These are phyloP conservation scores for Tetrapisispora taiwanensis DNA, from an alignment of 805 yeast species.

Conservation along the genomic window DNA sequence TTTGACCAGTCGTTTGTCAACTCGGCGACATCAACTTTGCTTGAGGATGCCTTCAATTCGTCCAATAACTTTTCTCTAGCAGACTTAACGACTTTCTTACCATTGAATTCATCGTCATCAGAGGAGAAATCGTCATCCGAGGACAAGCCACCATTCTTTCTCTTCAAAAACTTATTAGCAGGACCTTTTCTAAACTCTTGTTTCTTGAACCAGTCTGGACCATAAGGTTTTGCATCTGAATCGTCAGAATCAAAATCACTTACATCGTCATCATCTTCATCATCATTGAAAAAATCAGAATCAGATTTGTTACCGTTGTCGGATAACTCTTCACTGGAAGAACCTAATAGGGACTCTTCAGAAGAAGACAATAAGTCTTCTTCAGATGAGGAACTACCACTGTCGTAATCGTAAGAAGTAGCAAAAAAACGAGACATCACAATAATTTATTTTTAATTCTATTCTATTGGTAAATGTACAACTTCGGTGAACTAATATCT, in stretches of 20 bases:
- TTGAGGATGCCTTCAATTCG: constrained; percentile 62
- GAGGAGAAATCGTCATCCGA: constrained; percentile 35
- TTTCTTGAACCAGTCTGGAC: constrained; percentile 38
- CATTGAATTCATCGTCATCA: constrained; percentile 39
- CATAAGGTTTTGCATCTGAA: constrained; percentile 33
- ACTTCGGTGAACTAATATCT: too few relatives aligned
- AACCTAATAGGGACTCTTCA: constrained; percentile 25
- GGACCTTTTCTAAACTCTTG: constrained; percentile 31
- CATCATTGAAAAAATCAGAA: constrained; percentile 29
- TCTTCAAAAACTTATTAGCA: constrained; percentile 28
- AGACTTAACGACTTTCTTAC: constrained; percentile 77
- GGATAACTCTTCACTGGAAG: constrained; percentile 24
- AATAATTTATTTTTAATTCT: not conserved
- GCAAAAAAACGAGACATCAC: constrained; percentile 81
- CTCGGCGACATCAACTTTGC: constrained; percentile 57
- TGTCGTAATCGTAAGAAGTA: constrained; percentile 41
- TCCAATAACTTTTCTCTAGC: constrained; percentile 89
- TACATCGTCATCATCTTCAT: constrained; percentile 29
- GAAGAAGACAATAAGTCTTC: constrained; percentile 36
- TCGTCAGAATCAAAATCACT: constrained; percentile 37
- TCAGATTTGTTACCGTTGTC: too few relatives aligned
- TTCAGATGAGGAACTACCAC: constrained; percentile 36
- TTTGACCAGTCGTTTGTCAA: constrained; percentile 70
- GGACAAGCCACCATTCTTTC: constrained; percentile 19
- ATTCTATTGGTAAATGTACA: too few relatives aligned